Base-by-base conservation (phyloP, 495 filamentous ascomycete genomes). In the Aspergillus baeticus region DNA sequence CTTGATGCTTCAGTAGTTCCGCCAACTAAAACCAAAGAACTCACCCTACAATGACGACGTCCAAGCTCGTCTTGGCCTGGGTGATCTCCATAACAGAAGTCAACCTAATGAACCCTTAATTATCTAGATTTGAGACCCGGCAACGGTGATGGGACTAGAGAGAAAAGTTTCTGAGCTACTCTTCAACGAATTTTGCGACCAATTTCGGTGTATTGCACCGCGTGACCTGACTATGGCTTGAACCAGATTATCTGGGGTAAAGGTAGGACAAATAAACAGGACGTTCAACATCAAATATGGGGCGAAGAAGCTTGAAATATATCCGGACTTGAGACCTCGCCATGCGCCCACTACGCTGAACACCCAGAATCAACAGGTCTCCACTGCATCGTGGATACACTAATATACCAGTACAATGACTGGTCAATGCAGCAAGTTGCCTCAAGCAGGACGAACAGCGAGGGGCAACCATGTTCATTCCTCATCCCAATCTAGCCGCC, bases 41-140 rank as follows among this genome's bases (percentile, higher is more conserved):
- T 47, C 68, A 72, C 71, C 71, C 71, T 43, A 71, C 71, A 15
- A 74, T 46, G 45, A 74, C 53, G 22, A 72, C 68, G 37, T 69
- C 59, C 15, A 74, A 52, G 35, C 68, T 54, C 37, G 64, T 42
- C 57, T 59, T 65, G 48, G 71, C 69, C 45, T 52, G 59, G 39
- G 53, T 31, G 0, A 64, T 41, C 14, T 54, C 53, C 63, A 73
- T 69, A 34, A 26, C 52, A 49, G 43, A 18, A 14, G 26, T 37
- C 3, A 15, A 22, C 13, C 10, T 49, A 14, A 20, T 22, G 20
- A 22, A n/a, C 17, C 36, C 3, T 17, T 20, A 33, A 7, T 31
- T 18, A 1, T 37, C 46, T 37, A 3, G n/a, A 23, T 22, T 22
- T 17, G 10, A 37, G 21, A 22, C 11, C 14, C 31, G 33, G 11